A percentile compares a stretch with the other conserved stretches of the same genome.
These are phyloP conservation scores for Trichoderma asperelloides DNA, from an alignment of 495 filamentous ascomycete genomes.

Conservation along the genomic window DNA sequence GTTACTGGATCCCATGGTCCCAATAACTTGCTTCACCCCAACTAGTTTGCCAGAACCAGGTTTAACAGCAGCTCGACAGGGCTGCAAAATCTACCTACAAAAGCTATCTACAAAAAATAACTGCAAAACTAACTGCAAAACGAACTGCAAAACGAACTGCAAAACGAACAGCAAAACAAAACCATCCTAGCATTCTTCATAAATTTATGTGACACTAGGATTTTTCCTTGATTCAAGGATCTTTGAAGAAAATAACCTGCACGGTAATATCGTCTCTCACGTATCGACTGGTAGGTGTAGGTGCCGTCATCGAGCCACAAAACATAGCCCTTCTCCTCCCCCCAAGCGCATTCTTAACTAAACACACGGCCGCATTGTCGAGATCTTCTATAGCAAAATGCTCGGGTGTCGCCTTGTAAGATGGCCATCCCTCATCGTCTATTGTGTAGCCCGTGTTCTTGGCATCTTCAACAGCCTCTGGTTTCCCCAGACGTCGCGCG, in stretches of 20 bases:
- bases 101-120: no score
- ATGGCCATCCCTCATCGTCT: conserved; percentile 3
- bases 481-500: conserved; percentile 14
- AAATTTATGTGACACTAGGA: no score
- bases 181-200: no score
- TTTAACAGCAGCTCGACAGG: no score
- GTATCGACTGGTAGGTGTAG: conserved; percentile 38
- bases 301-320: conserved; percentile 39
- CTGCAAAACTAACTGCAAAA: no score
- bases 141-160: no score
- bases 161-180: no score
- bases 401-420: conserved; percentile 14
- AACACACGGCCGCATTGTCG: conserved; percentile 53
- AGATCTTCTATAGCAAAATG: conserved; percentile 26
- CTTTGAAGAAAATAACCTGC: conserved; percentile 52
- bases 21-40: no score
- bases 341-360: conserved; percentile 53
- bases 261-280: conserved; percentile 53
- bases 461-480: conserved; percentile 12
- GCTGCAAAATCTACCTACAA: no score
- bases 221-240: neutral
- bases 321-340: conserved; percentile 50
- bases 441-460: conserved; percentile 15
- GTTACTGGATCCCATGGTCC: no score
- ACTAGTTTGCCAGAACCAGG: no score